Evolutionary conservation across 805 yeast genomes (phyloP).

Genomic region (Yarrowia keelungensis): DNA sequence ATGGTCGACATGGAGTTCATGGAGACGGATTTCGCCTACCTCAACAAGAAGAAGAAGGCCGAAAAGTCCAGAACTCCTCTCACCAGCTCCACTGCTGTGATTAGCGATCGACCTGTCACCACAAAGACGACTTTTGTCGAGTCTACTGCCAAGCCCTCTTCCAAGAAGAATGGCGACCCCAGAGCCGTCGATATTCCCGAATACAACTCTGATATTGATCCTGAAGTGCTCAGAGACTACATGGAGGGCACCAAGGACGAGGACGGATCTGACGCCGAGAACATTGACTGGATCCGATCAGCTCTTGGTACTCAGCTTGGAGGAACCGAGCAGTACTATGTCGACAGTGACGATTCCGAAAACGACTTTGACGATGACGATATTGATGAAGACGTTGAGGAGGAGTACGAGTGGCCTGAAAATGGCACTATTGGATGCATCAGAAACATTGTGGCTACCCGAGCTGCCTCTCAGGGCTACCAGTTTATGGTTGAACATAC

Average conservation of each 20-base stretch:
- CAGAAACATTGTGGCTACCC: slow-evolving; percentile 5
- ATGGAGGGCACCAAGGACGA: neutral
- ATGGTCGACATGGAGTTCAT: slow-evolving; percentile 35
- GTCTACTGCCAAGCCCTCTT: neutral
- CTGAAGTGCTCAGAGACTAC: slow-evolving; percentile 14
- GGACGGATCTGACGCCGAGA: slow-evolving; percentile 6
- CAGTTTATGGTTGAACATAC: slow-evolving; percentile 23
- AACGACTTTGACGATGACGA: slow-evolving; percentile 4
- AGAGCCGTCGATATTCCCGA: slow-evolving; percentile 20
- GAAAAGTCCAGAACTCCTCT: slow-evolving; percentile 4
- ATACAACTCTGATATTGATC: slow-evolving; percentile 29
- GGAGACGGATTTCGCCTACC: slow-evolving; percentile 35
- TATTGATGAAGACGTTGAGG: neutral
- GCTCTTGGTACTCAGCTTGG: slow-evolving; percentile 27
- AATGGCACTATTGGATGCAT: slow-evolving; percentile 14
- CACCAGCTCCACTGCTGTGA: slow-evolving; percentile 3
- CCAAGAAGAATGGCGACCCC: slow-evolving; percentile 3
- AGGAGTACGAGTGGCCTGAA: slow-evolving; percentile 29
- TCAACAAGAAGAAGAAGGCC: slow-evolving; percentile 8
- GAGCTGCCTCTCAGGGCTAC: slow-evolving; percentile 13
- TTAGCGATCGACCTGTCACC: neutral
- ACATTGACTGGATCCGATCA: slow-evolving; percentile 36
- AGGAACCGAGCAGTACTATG: slow-evolving; percentile 10
- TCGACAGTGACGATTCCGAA: slow-evolving; percentile 7
- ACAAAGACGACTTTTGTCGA: neutral